Conservation (phyloP, 2,329 filamentous ascomycete species). For the Phialophora expanda region DNA sequence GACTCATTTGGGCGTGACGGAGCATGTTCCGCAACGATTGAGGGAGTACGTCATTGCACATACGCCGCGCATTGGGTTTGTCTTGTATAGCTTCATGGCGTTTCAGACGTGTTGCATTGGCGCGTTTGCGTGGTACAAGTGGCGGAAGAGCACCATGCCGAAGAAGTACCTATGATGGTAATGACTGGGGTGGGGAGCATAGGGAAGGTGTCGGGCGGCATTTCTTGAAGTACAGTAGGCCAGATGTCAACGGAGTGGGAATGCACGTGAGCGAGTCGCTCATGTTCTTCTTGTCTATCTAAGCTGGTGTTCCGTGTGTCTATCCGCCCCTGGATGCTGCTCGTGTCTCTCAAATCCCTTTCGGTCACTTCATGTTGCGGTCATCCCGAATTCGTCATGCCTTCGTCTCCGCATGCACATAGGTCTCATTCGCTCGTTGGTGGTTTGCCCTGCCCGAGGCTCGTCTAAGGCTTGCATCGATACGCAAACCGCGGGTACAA, state of each 20-base stretch:
- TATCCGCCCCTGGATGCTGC: neutral
- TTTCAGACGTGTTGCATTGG: slow-evolving; percentile 74
- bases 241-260: neutral
- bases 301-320: neutral
- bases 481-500: slow-evolving; percentile 59
- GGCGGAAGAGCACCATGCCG: slow-evolving; percentile 73
- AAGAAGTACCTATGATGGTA: slow-evolving; percentile 81
- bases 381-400: neutral
- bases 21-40: slow-evolving; percentile 54
- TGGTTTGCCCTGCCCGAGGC: neutral
- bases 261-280: slow-evolving; percentile 2
- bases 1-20: slow-evolving; percentile 59
- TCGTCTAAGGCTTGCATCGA: slow-evolving; percentile 54
- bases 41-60: slow-evolving; percentile 38
- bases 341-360: neutral
- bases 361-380: neutral
- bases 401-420: neutral
- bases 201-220: neutral
- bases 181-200: neutral
- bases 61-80: slow-evolving; percentile 62
- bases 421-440: neutral
- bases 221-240: neutral
- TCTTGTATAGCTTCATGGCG: slow-evolving; percentile 73
- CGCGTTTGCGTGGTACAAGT: slow-evolving; percentile 79
- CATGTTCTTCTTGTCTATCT: slow-evolving; percentile 14